phyloP scores from a whole-genome alignment of 2,329 filamentous ascomycete genomes.

The Sporothrix luriei region DNA sequence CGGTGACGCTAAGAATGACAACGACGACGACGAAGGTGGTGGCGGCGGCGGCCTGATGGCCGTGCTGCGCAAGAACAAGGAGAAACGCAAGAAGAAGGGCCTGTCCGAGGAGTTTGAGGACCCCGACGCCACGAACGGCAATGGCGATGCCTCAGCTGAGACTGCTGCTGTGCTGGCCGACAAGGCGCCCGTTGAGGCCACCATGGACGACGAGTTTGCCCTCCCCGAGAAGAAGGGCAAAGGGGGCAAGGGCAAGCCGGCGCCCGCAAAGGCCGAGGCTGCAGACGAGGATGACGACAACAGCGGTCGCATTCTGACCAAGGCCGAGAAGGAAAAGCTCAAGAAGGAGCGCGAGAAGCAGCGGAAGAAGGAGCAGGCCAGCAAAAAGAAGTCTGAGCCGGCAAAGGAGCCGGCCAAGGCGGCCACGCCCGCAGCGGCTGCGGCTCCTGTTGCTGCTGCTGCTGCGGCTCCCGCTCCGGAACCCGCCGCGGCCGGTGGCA shows the following conservation, averaged over 20 bases:
- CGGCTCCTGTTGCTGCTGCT: conserved; percentile 8
- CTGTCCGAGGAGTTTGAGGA: conserved; percentile 71
- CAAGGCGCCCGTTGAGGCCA: conserved; percentile 80
- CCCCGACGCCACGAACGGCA: conserved; percentile 59
- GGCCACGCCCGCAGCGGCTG: conserved; percentile 2
- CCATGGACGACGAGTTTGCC: conserved; percentile 82
- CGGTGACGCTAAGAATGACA: conserved; percentile 50
- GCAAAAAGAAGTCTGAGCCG: conserved; percentile 74
- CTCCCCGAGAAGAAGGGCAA: conserved; percentile 76
- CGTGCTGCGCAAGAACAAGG: conserved; percentile 77
- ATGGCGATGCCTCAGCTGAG: conserved; percentile 42
- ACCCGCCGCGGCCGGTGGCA: conserved; percentile 57
- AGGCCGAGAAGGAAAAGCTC: conserved; percentile 97
- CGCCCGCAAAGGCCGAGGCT: conserved; percentile 53
- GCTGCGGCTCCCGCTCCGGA: conserved; percentile 49
- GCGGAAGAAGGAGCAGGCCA: conserved; percentile 95
- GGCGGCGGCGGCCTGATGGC: conserved; percentile 73
- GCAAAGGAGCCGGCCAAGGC: conserved; percentile 47
- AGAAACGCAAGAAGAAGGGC: conserved; percentile 90
- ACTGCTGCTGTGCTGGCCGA: conserved; percentile 55
- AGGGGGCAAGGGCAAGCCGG: conserved; percentile 54
- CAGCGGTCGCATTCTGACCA: conserved; percentile 77
- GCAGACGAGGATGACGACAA: conserved; percentile 54
- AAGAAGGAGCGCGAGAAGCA: conserved; percentile 99
- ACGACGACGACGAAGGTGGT: conserved; percentile 56